Percentiles rank a stretch among this genome's conserved stretches.
Evolutionary conservation across 768 basidiomycete species (phyloP).

Genomic region (Kwoniella botswanensis): DNA sequence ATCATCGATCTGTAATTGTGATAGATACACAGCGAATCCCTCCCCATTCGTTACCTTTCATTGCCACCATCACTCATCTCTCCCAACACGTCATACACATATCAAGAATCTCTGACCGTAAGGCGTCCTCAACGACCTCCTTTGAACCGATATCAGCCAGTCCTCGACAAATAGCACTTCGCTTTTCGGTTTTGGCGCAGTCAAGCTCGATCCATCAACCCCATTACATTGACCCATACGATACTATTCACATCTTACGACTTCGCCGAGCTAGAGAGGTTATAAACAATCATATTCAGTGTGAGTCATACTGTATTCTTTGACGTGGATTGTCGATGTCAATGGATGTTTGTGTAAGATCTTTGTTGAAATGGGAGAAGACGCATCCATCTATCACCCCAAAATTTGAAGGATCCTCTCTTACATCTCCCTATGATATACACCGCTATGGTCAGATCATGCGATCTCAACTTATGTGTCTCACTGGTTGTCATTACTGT

Average conservation of each 20-base stretch:
- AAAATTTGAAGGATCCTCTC: not conserved
- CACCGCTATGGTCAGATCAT: not conserved
- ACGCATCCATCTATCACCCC: not conserved
- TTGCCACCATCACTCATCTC: too few species aligned
- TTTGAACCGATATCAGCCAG: not conserved
- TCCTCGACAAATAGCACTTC: not conserved
- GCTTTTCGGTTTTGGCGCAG: not conserved
- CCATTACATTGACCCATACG: not conserved
- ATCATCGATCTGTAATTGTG: not conserved
- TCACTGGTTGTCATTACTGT: not conserved
- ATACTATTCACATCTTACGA: not conserved
- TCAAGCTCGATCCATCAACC: not conserved
- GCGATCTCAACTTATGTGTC: not conserved
- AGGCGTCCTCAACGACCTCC: not conserved
- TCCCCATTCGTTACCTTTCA: too few species aligned
- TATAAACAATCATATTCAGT: not conserved
- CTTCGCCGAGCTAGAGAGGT: not conserved
- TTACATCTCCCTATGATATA: not conserved
- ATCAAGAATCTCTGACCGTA: not conserved
- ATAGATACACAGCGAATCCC: not conserved
- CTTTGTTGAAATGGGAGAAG: not conserved
- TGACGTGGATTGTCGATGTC: not conserved
- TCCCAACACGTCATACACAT: too few species aligned
- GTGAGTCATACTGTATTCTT: not conserved
- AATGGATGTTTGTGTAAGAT: not conserved